These are phyloP conservation scores for Dinochytrium kinnereticum DNA, from an alignment of 371 early-diverging fungal species.

Conservation along the genomic window DNA sequence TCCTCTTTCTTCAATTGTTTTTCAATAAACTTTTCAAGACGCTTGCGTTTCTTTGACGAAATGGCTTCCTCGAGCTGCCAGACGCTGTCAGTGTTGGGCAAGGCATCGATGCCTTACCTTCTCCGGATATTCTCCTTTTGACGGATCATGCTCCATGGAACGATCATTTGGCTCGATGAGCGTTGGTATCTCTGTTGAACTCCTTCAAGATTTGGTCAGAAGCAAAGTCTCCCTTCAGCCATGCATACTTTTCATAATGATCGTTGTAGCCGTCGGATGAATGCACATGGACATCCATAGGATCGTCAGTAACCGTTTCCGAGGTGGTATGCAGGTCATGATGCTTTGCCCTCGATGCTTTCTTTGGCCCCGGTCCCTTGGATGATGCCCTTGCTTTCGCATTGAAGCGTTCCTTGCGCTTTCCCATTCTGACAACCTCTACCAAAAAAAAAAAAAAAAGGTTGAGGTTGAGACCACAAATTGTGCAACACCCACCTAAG, in stretches of 20 bases:
- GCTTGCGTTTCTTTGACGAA: constrained; percentile 51
- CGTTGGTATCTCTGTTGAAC: neutral
- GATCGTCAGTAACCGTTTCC: neutral
- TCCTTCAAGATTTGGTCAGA: neutral
- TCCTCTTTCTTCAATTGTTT: constrained; percentile 95
- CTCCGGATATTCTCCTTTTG: too few species aligned
- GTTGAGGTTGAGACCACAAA: neutral
- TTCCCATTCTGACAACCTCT: too few species aligned
- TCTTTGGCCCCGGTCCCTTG: neutral
- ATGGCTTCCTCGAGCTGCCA: too few species aligned
- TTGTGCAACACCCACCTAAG: too few species aligned
- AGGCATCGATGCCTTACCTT: too few species aligned
- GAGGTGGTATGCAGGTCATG: neutral
- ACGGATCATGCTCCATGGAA: too few species aligned
- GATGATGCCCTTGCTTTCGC: neutral
- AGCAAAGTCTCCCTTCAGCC: neutral
- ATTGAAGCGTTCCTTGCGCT: neutral
- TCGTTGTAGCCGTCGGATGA: neutral
- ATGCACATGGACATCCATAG: neutral
- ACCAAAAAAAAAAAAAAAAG: neutral
- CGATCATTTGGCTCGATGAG: neutral
- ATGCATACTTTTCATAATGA: neutral
- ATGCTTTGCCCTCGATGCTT: neutral
- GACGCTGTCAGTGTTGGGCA: too few species aligned
- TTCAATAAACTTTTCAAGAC: constrained; percentile 63